Conservation (phyloP, 2,329 filamentous ascomycete genomes). For the Colletotrichum kahawae region DNA sequence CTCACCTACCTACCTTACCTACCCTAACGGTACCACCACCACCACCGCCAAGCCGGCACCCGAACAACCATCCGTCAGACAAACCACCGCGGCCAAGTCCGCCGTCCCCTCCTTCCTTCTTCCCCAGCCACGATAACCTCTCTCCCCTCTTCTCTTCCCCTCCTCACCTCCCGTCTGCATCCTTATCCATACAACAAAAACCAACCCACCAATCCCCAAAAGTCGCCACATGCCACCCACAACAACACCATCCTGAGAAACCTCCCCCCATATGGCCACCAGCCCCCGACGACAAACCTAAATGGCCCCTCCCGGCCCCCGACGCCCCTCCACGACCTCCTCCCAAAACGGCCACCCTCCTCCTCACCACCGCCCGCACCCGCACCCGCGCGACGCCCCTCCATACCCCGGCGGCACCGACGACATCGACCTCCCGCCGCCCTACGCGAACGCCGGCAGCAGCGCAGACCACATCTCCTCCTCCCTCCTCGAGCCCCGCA, state of each 20-base stretch:
- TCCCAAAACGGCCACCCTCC: background rate
- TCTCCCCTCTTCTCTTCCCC: background rate
- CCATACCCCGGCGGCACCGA: background rate
- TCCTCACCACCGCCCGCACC: background rate
- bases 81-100: background rate
- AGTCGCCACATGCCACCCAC: background rate
- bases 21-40: background rate
- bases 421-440: background rate
- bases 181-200: background rate
- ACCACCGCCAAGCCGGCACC: background rate
- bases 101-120: background rate
- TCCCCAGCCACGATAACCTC: background rate
- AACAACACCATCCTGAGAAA: background rate
- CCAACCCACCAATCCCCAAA: background rate
- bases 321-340: background rate
- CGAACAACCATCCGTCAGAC: background rate
- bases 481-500: constrained; percentile 72
- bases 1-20: background rate
- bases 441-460: background rate
- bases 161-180: background rate
- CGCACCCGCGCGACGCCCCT: background rate
- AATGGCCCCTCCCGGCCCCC: background rate
- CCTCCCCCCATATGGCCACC: constrained; percentile 13
- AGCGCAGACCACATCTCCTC: constrained; percentile 21
- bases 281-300: background rate